phyloP scores from a whole-genome alignment of 805 yeast species.

The Candida vartiovaarae region DNA sequence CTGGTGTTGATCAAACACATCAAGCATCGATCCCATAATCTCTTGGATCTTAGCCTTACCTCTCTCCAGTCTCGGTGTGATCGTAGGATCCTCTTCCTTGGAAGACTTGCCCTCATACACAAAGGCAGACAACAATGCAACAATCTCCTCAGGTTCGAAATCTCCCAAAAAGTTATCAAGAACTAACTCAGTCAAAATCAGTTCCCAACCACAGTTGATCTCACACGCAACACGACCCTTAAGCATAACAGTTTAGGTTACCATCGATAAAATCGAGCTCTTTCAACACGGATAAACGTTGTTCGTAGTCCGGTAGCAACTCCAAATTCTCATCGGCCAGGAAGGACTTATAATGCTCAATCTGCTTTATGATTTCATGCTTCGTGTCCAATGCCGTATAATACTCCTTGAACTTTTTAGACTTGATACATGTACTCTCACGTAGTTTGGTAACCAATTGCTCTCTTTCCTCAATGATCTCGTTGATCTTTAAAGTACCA shows the following conservation, averaged over 20 bases:
- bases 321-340: conserved; percentile 86
- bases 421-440: conserved; percentile 23
- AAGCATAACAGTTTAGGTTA: conserved; percentile 65
- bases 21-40: conserved; percentile 57
- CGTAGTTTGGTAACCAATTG: conserved; percentile 27
- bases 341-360: conserved; percentile 48
- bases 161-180: conserved; percentile 89
- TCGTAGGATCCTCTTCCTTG: conserved; percentile 51
- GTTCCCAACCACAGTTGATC: conserved; percentile 84
- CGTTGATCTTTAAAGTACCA: conserved; percentile 29
- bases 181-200: conserved; percentile 80
- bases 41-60: conserved; percentile 63
- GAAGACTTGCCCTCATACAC: conserved; percentile 78
- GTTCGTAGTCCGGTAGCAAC: conserved; percentile 88
- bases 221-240: conserved; percentile 96
- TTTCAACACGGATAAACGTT: conserved; percentile 70
- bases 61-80: conserved; percentile 73
- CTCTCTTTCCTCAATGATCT: conserved; percentile 32
- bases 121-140: conserved; percentile 87
- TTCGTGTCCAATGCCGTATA: conserved; percentile 40
- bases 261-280: conserved; percentile 77
- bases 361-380: conserved; percentile 39
- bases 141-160: conserved; percentile 92
- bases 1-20: conserved; percentile 57
- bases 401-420: conserved; percentile 39